phyloP scores from a whole-genome alignment of 345 rosid genomes.

The Gossypium sturtianum region DNA sequence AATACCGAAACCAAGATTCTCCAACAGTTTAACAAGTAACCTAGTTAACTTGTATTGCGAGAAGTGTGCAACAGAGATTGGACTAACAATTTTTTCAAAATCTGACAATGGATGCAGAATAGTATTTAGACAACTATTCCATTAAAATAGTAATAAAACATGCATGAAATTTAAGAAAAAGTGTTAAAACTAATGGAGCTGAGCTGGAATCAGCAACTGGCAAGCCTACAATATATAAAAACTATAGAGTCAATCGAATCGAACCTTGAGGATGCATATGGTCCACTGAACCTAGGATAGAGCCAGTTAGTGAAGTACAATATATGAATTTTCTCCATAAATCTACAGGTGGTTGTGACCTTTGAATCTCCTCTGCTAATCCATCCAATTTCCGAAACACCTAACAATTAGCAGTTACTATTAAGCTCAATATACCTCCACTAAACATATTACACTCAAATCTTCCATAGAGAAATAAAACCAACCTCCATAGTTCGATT shows the following conservation, averaged over 20 bases:
- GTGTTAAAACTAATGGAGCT: neutral
- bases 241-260: conserved; percentile 21
- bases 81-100: conserved; percentile 76
- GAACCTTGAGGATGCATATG: conserved; percentile 96
- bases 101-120: conserved; percentile 34
- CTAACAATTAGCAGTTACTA: conserved; percentile 27
- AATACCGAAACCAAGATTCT: conserved; percentile 45
- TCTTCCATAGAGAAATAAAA: conserved; percentile 3
- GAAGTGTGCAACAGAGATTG: conserved; percentile 86
- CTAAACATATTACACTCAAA: neutral
- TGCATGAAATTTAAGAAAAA: neutral
- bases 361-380: conserved; percentile 77
- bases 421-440: conserved; percentile 3
- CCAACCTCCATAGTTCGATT: conserved; percentile 94
- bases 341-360: conserved; percentile 77
- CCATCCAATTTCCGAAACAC: conserved; percentile 77
- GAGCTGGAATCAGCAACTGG: neutral
- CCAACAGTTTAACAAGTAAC: conserved; percentile 62
- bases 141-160: neutral
- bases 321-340: conserved; percentile 91
- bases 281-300: conserved; percentile 81
- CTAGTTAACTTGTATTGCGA: conserved; percentile 73
- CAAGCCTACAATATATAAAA: neutral
- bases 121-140: neutral
- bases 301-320: conserved; percentile 83